These are phyloP conservation scores for Hortiboletus flavorubellus DNA, from an alignment of 768 basidiomycete species.

Conservation along the genomic window DNA sequence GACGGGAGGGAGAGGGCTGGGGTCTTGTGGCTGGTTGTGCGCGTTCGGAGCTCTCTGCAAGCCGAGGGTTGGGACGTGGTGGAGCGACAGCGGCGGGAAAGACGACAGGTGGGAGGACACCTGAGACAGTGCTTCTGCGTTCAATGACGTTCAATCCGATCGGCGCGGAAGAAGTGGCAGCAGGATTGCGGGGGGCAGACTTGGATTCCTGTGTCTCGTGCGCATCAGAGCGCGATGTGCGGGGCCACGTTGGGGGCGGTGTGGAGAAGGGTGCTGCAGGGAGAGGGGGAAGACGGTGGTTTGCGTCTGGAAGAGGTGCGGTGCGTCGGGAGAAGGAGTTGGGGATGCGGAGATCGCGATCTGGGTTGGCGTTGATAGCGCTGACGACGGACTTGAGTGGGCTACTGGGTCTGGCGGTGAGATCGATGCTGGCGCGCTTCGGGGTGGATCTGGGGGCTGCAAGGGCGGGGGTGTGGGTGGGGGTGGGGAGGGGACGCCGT, in stretches of 20 bases:
- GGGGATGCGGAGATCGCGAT: conserved; percentile 23
- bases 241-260: conserved; percentile 15
- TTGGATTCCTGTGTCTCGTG: conserved; percentile 21
- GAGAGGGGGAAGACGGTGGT: not conserved
- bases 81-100: not conserved
- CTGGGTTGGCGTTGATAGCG: conserved; percentile 4
- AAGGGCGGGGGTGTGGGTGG: conserved; percentile 16
- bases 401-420: conserved; percentile 17
- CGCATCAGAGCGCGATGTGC: not conserved
- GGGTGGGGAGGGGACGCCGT: conserved; percentile 23
- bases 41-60: conserved; percentile 15
- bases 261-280: conserved; percentile 2
- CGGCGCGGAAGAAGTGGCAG: conserved; percentile 18
- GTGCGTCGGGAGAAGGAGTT: conserved; percentile 24
- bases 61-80: not conserved
- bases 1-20: conserved; percentile 23
- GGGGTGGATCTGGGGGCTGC: not conserved
- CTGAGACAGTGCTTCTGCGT: conserved; percentile 29
- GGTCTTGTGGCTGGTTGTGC: not conserved
- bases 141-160: conserved; percentile 17
- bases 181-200: conserved; percentile 38
- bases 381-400: conserved; percentile 17
- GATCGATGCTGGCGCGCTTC: conserved; percentile 27
- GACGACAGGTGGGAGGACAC: not conserved
- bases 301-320: conserved; percentile 10